Evolutionary conservation across 768 basidiomycete species (phyloP).

Genomic region (Tubosaeta sp.): DNA sequence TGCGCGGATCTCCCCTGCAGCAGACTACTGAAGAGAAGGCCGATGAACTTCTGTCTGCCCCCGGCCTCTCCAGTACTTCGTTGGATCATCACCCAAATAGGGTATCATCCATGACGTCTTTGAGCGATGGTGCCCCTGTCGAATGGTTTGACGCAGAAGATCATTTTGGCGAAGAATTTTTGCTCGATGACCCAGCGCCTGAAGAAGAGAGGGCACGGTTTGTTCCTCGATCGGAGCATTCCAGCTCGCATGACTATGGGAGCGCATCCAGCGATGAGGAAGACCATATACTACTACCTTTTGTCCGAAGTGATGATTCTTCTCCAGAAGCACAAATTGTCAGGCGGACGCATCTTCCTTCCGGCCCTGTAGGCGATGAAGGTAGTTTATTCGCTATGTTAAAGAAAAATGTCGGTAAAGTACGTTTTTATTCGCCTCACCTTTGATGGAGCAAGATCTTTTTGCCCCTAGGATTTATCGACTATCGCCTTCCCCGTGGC

Average conservation of each 20-base stretch:
- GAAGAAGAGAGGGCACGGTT: conserved; percentile 38
- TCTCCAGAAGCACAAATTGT: conserved; percentile 27
- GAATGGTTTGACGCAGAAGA: conserved; percentile 81
- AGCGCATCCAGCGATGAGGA: conserved; percentile 48
- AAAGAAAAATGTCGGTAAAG: conserved; percentile 89
- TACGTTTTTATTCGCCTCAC: conserved; percentile 24
- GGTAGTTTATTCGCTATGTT: conserved; percentile 78
- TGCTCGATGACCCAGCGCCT: conserved; percentile 45
- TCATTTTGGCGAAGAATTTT: conserved; percentile 48
- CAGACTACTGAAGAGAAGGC: conserved; percentile 48
- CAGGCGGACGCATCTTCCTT: conserved; percentile 57
- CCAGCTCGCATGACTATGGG: conserved; percentile 37
- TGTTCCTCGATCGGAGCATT: conserved; percentile 39
- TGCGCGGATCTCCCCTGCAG: conserved; percentile 36
- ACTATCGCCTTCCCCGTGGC: conserved; percentile 82
- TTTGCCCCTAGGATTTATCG: conserved; percentile 59
- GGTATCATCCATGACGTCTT: conserved; percentile 45
- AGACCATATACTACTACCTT: conserved; percentile 10
- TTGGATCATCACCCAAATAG: conserved; percentile 37
- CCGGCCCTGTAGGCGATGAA: conserved; percentile 63
- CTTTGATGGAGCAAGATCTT: neutral
- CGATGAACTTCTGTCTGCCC: conserved; percentile 22
- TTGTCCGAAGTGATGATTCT: conserved; percentile 4
- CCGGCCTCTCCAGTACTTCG: conserved; percentile 24
- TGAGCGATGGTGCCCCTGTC: conserved; percentile 43